Percentiles rank a stretch among this genome's conserved stretches.
phyloP scores from a whole-genome alignment of 257 asterid species.

The Hygrophila difformis region DNA sequence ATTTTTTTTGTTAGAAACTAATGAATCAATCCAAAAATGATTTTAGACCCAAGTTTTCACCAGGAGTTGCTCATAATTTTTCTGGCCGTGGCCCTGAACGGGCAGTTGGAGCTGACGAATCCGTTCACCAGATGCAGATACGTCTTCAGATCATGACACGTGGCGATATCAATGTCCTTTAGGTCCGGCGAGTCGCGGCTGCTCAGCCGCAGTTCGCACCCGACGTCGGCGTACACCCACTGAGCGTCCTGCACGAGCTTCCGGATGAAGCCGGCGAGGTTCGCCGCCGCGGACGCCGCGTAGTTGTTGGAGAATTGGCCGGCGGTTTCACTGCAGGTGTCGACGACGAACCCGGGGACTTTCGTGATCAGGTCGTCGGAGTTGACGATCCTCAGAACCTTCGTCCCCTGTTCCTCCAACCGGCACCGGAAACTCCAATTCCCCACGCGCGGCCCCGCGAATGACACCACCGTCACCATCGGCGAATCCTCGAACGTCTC shows the following conservation, averaged over 20 bases:
- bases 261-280: slow-evolving; percentile 35
- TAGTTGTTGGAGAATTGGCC: background rate
- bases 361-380: slow-evolving; percentile 76
- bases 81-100: slow-evolving; percentile 62
- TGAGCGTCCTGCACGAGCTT: slow-evolving; percentile 51
- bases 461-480: slow-evolving; percentile 70
- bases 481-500: slow-evolving; percentile 36
- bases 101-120: slow-evolving; percentile 71
- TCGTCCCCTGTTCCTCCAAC: slow-evolving; percentile 67
- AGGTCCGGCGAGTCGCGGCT: slow-evolving; percentile 62
- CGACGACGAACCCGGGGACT: slow-evolving; percentile 75
- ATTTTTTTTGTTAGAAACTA: no score
- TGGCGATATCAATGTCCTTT: slow-evolving; percentile 35
- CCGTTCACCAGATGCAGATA: slow-evolving; percentile 69
- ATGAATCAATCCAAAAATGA: background rate
- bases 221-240: slow-evolving; percentile 93
- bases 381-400: slow-evolving; percentile 72
- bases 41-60: background rate
- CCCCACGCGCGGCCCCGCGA: slow-evolving; percentile 94
- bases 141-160: slow-evolving; percentile 82
- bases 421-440: slow-evolving; percentile 54
- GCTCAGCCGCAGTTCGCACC: slow-evolving; percentile 85
- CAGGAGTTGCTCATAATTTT: slow-evolving; percentile 25
- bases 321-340: slow-evolving; percentile 17
- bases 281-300: slow-evolving; percentile 18